Base-by-base conservation (phyloP, 768 basidiomycete species). In the Multifurca ochricompacta region DNA sequence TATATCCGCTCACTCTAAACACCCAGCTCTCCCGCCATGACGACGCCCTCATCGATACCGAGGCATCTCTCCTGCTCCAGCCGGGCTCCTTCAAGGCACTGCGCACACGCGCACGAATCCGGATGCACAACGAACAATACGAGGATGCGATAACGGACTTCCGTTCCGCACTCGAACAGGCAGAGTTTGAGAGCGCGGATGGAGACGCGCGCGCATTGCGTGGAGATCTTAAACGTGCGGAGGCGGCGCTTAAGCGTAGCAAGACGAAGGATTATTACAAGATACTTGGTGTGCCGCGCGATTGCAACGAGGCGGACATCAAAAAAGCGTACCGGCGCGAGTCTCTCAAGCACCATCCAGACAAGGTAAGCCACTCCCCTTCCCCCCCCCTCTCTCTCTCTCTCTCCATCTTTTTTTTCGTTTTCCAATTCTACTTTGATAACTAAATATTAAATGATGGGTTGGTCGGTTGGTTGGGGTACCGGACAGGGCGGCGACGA, bases 181-280 rank as follows among this genome's bases (percentile, higher is more conserved):
- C 83, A 0, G 73, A 73, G 18, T 73, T 74, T 6, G 89, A 90
- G 31, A 80, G 77, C 19, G 75, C 74, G 30, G 83, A 82, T 3
- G 73, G 69, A 0, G 89, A 91, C 60, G 76, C 81, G 28, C 74
- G 80, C 9, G 73, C 77, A 19, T 73, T 91, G 46, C 77, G 72
- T 53, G 61, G 64, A 0, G 91, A 94, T 64, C 73, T 91, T 37
- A 83, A 80, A 68, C 87, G 90, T 67, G 90, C 90, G 0, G 89
- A 94, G 69, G 80, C 79, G 3, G 83, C 78, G 48, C 71, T 92
- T 59, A 92, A 91, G 76, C 73, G 85, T 60, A 90, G 87, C 71
- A 92, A 93, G 74, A 83, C 86, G 51, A 92, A 91, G 70, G 91
- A 93, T 64, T 90, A 90, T 64, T 89, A 88, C 67, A 87, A 88